Evolutionary conservation across 352 stramenopile genomes (phyloP).

Genomic region (Aphanomyces invadans): DNA sequence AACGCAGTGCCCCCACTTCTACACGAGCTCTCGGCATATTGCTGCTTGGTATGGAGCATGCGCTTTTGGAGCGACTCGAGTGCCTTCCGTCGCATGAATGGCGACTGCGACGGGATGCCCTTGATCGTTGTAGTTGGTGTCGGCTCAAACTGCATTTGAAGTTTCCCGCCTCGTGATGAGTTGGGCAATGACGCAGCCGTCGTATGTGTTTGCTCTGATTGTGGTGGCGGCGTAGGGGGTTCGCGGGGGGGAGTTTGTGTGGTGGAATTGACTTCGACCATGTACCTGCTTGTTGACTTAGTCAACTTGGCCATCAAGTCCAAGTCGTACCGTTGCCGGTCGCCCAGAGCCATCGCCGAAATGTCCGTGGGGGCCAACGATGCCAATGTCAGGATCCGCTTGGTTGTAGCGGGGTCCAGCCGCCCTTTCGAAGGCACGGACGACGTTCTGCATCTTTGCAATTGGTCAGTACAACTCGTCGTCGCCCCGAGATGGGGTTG

Average conservation of each 20-base stretch:
- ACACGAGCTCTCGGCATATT: background rate
- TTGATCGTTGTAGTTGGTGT: conserved; percentile 1
- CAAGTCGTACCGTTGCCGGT: background rate
- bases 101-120: conserved; percentile 13
- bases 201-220: background rate
- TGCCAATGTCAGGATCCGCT: background rate
- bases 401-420: background rate
- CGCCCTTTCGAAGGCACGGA: background rate
- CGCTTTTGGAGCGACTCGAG: conserved; percentile 3
- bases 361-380: background rate
- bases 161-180: background rate
- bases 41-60: background rate
- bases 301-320: no score
- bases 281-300: background rate
- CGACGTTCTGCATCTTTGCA: background rate
- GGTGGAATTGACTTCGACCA: background rate
- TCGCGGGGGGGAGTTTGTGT: background rate
- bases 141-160: conserved; percentile 7
- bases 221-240: background rate
- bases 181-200: background rate
- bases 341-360: background rate
- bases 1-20: background rate
- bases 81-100: conserved; percentile 21
- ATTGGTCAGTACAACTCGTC: background rate
- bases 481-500: conserved; percentile 1